Evolutionary conservation across 164 flowering plant species (phyloP), one percentile per base, ranked within the genome.

Genomic region (Aristolochia contorta): DNA sequence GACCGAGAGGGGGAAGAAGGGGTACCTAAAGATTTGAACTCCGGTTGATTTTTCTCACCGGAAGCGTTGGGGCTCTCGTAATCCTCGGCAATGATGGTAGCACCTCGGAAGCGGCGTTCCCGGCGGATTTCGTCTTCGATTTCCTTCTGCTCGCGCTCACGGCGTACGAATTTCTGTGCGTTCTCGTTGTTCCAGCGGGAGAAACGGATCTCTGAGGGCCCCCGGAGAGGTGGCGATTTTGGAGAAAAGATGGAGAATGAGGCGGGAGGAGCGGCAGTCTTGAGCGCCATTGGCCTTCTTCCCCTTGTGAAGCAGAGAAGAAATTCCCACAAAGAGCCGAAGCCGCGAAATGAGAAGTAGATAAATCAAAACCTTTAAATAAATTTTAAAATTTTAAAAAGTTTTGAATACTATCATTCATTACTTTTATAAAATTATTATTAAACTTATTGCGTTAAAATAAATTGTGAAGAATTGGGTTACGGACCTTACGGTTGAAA

Each of bases 161-260:
- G 81, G 47, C 64, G 68, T 65, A 65, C 50, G 82, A 80, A 82
- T 58, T 71, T 64, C 66, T 79, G 77, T 57, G 89, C 92, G 79
- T 84, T 83, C 71, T 95, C 86, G 84, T 89, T 87, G 83, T 84
- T 80, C 98, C 98, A 92, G 20, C 95, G 84, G 7, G 98, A 77
- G 75, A 87, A 85, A 8, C 83, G 84, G 61, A 87, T 32, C 66
- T 80, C 87, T 32, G 84, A 71, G 59, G 79, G 54, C 15, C 75
- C 69, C 16, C 79, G 82, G 33, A 41, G 56, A 43, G 73, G 7
- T 18, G 67, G 71, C 41, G 76, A 14, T 50, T 71, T 66, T 16
- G 87, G 86, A 20, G 78, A 46, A 74, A 82, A 84, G 21, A 84
- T 66, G 21, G 91, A 80, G 65, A 84, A 78, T 10, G 63, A 59